Evolutionary conservation across 495 filamentous ascomycete genomes (phyloP).

Genomic region (Physcia stellaris): DNA sequence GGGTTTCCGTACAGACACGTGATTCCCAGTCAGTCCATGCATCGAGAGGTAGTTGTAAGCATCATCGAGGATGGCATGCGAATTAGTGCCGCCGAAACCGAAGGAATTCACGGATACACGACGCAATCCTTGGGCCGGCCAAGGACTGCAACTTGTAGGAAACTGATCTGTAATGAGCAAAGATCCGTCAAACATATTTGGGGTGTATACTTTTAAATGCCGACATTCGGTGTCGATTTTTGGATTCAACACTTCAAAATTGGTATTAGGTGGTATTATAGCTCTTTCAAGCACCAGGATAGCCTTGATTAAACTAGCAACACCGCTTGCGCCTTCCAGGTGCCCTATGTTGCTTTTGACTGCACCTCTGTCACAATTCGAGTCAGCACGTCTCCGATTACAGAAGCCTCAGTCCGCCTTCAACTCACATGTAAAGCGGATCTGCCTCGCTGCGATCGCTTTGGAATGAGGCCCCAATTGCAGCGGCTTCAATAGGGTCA

Average conservation of each 20-base stretch:
- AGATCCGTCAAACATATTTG: neutral
- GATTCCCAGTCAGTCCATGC: constrained; percentile 10
- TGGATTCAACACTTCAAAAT: constrained; percentile 26
- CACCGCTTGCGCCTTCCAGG: constrained; percentile 30
- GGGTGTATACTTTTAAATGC: constrained; percentile 2
- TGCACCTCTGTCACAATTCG: too few species aligned
- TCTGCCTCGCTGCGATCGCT: neutral
- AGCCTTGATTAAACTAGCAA: constrained; percentile 40
- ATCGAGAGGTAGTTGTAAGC: constrained; percentile 8
- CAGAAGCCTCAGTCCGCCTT: too few species aligned
- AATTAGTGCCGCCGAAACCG: constrained; percentile 22
- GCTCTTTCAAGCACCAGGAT: constrained; percentile 29
- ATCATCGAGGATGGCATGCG: constrained; percentile 24
- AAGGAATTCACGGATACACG: constrained; percentile 25
- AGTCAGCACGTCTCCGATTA: too few species aligned
- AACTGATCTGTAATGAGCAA: constrained; percentile 5
- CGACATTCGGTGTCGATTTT: constrained; percentile 5
- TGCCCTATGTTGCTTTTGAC: constrained; percentile 41
- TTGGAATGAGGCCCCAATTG: neutral
- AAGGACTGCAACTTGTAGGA: constrained; percentile 14
- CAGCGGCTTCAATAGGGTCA: constrained; percentile 10
- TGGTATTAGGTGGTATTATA: constrained; percentile 35
- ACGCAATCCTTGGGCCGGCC: constrained; percentile 13
- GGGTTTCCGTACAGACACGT: too few species aligned
- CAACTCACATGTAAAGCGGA: too few species aligned